Percentiles rank a stretch among this genome's conserved stretches.
Conservation (phyloP, 306 rosid species). For the Rosa rugosa region DNA sequence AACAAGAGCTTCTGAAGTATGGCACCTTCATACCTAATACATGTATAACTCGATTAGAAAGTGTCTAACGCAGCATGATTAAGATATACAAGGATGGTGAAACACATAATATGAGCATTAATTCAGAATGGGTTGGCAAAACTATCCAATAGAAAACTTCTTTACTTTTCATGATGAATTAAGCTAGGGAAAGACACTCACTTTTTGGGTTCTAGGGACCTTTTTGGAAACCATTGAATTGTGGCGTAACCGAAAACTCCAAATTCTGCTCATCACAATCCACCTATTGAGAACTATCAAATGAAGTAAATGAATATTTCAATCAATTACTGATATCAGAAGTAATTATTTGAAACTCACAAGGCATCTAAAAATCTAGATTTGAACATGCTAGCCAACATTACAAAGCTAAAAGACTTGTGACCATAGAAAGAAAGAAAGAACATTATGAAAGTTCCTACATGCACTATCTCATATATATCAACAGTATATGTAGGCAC, state of each 20-base stretch:
- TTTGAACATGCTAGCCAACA: too few species aligned
- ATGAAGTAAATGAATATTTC: neutral
- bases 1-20: constrained; percentile 72
- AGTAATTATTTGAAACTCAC: neutral
- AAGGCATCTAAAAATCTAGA: neutral
- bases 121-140: neutral
- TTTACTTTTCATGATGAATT: neutral
- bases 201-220: constrained; percentile 77
- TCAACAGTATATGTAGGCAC: too few species aligned
- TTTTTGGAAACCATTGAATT: constrained; percentile 79
- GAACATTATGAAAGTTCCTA: too few species aligned
- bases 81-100: constrained; percentile 11
- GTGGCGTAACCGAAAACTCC: constrained; percentile 89
- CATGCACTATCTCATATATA: too few species aligned
- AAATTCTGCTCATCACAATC: constrained; percentile 92
- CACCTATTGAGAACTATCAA: constrained; percentile 47
- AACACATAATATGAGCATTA: neutral
- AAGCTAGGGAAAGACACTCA: constrained; percentile 34
- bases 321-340: neutral
- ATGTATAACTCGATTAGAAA: constrained; percentile 24
- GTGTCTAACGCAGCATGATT: neutral
- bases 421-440: too few species aligned
- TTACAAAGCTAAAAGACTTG: too few species aligned
- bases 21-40: constrained; percentile 69
- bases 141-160: neutral